Base-by-base conservation (phyloP, 108 stramenopile species). In the Chaetoceros tenuissimus region DNA sequence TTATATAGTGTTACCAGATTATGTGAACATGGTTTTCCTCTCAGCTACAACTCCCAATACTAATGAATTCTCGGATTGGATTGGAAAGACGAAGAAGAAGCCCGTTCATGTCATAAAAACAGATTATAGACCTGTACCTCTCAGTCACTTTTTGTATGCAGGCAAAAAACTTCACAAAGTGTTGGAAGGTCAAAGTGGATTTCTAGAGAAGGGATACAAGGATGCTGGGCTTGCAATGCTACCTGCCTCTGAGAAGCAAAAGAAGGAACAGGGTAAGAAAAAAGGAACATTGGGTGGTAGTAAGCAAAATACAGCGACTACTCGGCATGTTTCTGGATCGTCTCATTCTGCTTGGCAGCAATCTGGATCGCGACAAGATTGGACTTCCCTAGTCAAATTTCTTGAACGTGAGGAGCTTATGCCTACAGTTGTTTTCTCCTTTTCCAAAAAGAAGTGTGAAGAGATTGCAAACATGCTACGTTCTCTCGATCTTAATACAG, bases 31-130 rank as follows among this genome's bases (percentile, higher is more conserved):
- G 53, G 84, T 99, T 25, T 97, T 98, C 70, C 71, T 99, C 23
- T 92, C 92, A 20, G 98, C 98, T 3, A 99, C 98, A 22, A 94
- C 95, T 17, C 96, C 94, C 28, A 97, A 98, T 65, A 94, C 96
- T 25, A 75, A 90, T 3, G 96, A 97, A 64, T 98, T 98, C 62
- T 80, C 82, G 24, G 95, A 94, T 24, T 98, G 97, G 97, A 96
- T 98, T 47, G 97, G 94, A 3, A 62, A 93, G 28, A 88, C 87
- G 2, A 92, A 94, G 65, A 72, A 73, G 25, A 87, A 82, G 44
- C 72, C 80, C n/a, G 95, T 97, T 34, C 82, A 96, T 65, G 95
- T 99, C 17, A 78, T 97, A 49, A 63, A 78, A 24, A 97, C 96
- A 2, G 61, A 77, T 53, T 91, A 94, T 59, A 88, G 96, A 7